Evolutionary conservation across 805 yeast species (phyloP).

Genomic region (Lipomyces starkeyi): DNA sequence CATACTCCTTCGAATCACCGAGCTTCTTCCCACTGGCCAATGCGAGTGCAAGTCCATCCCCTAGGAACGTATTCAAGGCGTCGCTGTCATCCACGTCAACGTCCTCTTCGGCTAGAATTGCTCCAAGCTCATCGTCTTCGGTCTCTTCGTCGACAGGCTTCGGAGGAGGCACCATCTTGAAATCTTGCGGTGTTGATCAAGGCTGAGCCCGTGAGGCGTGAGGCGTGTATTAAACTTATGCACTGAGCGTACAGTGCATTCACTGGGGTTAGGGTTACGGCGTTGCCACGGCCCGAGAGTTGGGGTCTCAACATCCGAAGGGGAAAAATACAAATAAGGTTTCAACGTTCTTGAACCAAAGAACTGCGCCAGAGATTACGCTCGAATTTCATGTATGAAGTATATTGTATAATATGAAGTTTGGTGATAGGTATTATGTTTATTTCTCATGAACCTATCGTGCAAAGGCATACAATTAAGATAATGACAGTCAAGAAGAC

Average conservation of each 20-base stretch:
- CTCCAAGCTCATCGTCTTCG: conserved; percentile 26
- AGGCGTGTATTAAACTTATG: too few relatives aligned
- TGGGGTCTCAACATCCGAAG: not conserved
- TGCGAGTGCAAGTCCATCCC: conserved; percentile 4
- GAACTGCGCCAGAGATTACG: too few relatives aligned
- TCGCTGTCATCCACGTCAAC: conserved; percentile 26
- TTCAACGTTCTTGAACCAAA: not conserved
- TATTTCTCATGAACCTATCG: too few relatives aligned
- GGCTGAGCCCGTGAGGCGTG: not conserved
- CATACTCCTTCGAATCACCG: conserved; percentile 16
- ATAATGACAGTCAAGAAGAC: too few relatives aligned
- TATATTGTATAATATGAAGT: too few relatives aligned
- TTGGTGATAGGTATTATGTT: too few relatives aligned
- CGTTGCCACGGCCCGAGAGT: too few relatives aligned
- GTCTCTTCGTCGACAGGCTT: not conserved
- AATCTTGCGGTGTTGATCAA: not conserved
- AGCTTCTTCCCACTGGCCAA: conserved; percentile 6
- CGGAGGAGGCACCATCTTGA: not conserved
- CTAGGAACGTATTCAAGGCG: conserved; percentile 12
- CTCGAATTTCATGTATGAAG: too few relatives aligned
- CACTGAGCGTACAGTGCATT: too few relatives aligned
- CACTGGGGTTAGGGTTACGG: not conserved
- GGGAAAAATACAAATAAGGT: not conserved
- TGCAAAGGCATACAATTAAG: too few relatives aligned
- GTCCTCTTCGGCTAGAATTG: conserved; percentile 27